Evolutionary conservation across 2,329 filamentous ascomycete genomes (phyloP).

Genomic region (Aspergillus oerlinghausenensis): DNA sequence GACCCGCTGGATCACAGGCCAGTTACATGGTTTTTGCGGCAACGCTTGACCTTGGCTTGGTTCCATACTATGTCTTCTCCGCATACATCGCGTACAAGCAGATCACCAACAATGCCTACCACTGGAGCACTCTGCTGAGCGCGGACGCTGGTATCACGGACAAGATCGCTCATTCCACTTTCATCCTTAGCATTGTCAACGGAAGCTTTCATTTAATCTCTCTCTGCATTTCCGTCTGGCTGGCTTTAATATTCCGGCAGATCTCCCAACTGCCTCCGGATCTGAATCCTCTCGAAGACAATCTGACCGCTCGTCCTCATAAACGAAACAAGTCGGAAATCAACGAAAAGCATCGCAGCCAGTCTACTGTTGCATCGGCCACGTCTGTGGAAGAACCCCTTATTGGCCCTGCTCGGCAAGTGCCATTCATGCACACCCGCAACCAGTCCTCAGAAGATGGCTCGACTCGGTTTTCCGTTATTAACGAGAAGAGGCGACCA

Average conservation of each 20-base stretch:
- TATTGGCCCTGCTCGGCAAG: conserved; percentile 44
- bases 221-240: conserved; percentile 65
- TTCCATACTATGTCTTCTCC: conserved; percentile 61
- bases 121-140: conserved; percentile 66
- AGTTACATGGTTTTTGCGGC: conserved; percentile 85
- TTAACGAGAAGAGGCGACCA: conserved; percentile 41
- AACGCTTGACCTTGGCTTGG: conserved; percentile 63
- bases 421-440: conserved; percentile 80
- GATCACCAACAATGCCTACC: conserved; percentile 38
- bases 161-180: conserved; percentile 62
- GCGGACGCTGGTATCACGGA: conserved; percentile 50
- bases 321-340: conserved; percentile 67
- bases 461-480: conserved; percentile 49
- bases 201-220: conserved; percentile 68
- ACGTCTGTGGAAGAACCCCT: conserved; percentile 40
- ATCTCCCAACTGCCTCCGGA: conserved; percentile 82
- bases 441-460: conserved; percentile 57
- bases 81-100: conserved; percentile 52
- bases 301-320: conserved; percentile 69
- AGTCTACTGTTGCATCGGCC: conserved; percentile 42
- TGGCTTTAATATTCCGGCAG: conserved; percentile 73
- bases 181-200: conserved; percentile 61
- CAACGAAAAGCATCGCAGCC: conserved; percentile 59
- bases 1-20: conserved; percentile 73
- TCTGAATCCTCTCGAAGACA: conserved; percentile 88